Evolutionary conservation across 2,329 filamentous ascomycete species (phyloP).

Genomic region (Berkeleyomyces rouxiae): DNA sequence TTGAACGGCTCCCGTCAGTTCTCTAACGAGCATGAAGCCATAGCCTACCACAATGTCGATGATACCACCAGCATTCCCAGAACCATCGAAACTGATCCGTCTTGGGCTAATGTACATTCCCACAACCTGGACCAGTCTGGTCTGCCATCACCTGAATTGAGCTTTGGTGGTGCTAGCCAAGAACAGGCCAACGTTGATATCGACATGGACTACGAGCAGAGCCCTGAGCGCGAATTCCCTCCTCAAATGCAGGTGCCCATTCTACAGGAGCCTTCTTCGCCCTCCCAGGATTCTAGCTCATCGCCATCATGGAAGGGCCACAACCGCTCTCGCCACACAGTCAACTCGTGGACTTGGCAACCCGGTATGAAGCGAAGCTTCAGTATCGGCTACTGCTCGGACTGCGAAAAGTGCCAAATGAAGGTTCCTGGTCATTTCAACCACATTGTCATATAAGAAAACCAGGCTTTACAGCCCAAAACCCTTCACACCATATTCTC

Average conservation of each 20-base stretch:
- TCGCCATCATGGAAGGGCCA: slow-evolving; percentile 38
- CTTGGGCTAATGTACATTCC: slow-evolving; percentile 37
- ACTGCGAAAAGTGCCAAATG: slow-evolving; percentile 61
- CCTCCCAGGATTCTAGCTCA: slow-evolving; percentile 15
- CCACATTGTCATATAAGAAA: slow-evolving; percentile 51
- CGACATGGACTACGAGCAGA: slow-evolving; percentile 12
- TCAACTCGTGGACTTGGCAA: slow-evolving; percentile 44
- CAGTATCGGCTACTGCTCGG: slow-evolving; percentile 61
- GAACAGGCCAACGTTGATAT: slow-evolving; percentile 17
- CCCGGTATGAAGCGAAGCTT: slow-evolving; percentile 53
- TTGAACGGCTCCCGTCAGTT: not conserved
- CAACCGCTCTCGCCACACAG: slow-evolving; percentile 40
- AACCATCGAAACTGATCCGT: slow-evolving; percentile 27
- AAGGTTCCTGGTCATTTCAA: slow-evolving; percentile 68
- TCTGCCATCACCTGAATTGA: slow-evolving; percentile 20
- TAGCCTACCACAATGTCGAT: not conserved
- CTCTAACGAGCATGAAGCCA: not conserved
- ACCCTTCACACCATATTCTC: not conserved
- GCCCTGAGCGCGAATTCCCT: slow-evolving; percentile 8
- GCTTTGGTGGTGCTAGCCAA: slow-evolving; percentile 21
- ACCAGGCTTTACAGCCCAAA: not conserved
- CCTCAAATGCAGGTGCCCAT: slow-evolving; percentile 11
- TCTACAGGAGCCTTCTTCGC: slow-evolving; percentile 23
- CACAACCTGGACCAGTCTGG: slow-evolving; percentile 26
- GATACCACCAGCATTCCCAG: slow-evolving; percentile 30